Evolutionary conservation across 257 asterid species (phyloP), one percentile per base, ranked within the genome.

Genomic region (Scutellaria baicalensis): DNA sequence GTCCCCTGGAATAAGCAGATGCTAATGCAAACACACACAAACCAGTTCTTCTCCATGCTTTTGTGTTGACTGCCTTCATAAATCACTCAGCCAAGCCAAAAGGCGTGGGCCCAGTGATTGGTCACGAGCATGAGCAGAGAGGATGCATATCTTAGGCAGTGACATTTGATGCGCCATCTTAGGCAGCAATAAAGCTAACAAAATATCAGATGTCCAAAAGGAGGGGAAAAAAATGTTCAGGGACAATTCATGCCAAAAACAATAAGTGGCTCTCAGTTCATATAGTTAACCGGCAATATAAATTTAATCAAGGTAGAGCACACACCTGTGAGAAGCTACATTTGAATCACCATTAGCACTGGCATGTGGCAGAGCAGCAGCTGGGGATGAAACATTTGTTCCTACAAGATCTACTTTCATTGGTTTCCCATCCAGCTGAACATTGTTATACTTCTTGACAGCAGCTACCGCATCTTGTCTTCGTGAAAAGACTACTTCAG

Each of bases 401-500:
- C 89, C 93, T 16, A 85, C 86, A 43, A 84, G 76, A 66, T 84
- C 93, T 75, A 93, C 59, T 64, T 80, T 80, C 88, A 93, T 73
- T 35, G 87, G 95, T 75, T 72, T 81, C 55, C 98, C 97, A 48
- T 88, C 96, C 72, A 93, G 97, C 73, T 65, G 85, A 45, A 76
- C 75, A 62, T 85, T 73, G 49, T 85, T 78, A 68, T 81, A 90
- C 72, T 72, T 84, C 80, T 70, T 77, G 48, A 88, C 75, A 72
- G 97, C 97, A 64, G 85, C 76, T 77, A 90, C 60, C 61, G 98
- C 97, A 79, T 90, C 96, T 77, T 88, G 90, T 18, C 83, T 70
- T 12, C 80, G 81, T 31, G 83, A 65, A 69, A 78, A 93, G 47
- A 82, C 90, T 60, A 93, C 91, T 80, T 94, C 99, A 48, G 97